phyloP scores from a whole-genome alignment of 2,329 filamentous ascomycete genomes.

The Amesomyces nigricolor region DNA sequence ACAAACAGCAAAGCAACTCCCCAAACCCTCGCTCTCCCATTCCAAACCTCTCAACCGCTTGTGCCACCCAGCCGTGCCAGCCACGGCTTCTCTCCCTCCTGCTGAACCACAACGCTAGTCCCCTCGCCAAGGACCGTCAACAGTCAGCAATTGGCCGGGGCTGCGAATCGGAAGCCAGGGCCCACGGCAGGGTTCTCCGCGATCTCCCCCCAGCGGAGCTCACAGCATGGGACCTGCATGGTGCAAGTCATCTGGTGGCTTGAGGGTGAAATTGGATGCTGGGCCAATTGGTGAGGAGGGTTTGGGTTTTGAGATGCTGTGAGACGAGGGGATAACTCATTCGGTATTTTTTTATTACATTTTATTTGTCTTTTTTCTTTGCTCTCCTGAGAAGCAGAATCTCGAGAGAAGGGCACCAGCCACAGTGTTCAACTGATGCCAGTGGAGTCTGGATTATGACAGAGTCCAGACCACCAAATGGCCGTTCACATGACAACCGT shows the following conservation, averaged over 20 bases:
- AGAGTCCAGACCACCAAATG: not conserved
- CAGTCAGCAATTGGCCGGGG: not conserved
- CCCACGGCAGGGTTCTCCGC: constrained; percentile 16
- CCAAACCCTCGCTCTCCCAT: too few relatives aligned
- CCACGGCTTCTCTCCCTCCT: too few relatives aligned
- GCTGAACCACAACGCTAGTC: too few relatives aligned
- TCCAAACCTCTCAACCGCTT: not conserved
- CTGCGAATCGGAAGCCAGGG: constrained; percentile 1
- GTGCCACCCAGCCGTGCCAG: too few relatives aligned
- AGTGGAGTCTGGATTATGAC: not conserved
- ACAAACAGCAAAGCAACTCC: not conserved
- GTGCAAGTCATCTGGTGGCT: constrained; percentile 15
- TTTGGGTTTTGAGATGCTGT: not conserved
- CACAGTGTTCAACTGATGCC: not conserved
- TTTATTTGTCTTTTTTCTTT: too few relatives aligned
- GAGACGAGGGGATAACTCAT: too few relatives aligned
- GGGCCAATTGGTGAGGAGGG: not conserved
- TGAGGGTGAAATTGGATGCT: not conserved
- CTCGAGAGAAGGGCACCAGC: too few relatives aligned
- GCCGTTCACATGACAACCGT: not conserved
- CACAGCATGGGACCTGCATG: constrained; percentile 6
- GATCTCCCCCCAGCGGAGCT: constrained; percentile 4
- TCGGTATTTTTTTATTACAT: too few relatives aligned
- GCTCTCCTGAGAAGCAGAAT: not conserved
- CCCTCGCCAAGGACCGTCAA: too few relatives aligned